Base-by-base conservation (phyloP, 2,329 filamentous ascomycete species). In the Phoma herbarum region DNA sequence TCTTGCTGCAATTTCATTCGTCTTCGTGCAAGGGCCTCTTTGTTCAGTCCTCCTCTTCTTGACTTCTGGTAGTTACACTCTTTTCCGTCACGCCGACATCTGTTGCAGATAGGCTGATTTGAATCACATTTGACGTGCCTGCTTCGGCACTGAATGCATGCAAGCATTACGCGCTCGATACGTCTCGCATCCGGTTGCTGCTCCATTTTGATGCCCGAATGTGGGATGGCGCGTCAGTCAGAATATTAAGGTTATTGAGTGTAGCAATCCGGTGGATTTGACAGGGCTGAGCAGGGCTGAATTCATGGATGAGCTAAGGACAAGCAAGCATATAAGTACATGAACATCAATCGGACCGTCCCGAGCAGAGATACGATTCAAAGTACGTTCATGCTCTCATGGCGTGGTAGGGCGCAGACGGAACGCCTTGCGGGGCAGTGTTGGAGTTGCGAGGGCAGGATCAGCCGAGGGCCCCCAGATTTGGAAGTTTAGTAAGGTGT, bases 71-170 rank as follows among this genome's bases (percentile, higher is more conserved):
- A 76, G 4, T 56, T 65, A 46, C 74, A 75, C 33, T 73, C 72
- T 57, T 75, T 76, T 9, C 72, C 67, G 45, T 75, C 73, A 26
- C 67, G 64, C 53, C 55, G 69, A 59, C 74, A 76, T 23, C 74
- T 62, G 31, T 68, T 70, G 53, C 73, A 75, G 4, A 59, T 41
- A 2, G 74, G 74, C 45, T 73, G 70, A 3, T 65, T 69, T 4
- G 71, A 66, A 61, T 75, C 74, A 55, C 74, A 76, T 56, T 73
- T 75, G 14, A 76, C 72, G 39, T 75, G 73, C 39, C 74, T 63
- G 43, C 57, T 64, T n/a, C 74, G 66, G 39, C 74, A 76, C 52
- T 74, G 72, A 14, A 74, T 52, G 57, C 74, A 76, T 23, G 74
- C 74, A 7, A 75, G 53, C 20, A 63, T 48, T n/a, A 74, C 72